phyloP scores from a whole-genome alignment of 352 stramenopile genomes.

The Elongisporangium undulatum region DNA sequence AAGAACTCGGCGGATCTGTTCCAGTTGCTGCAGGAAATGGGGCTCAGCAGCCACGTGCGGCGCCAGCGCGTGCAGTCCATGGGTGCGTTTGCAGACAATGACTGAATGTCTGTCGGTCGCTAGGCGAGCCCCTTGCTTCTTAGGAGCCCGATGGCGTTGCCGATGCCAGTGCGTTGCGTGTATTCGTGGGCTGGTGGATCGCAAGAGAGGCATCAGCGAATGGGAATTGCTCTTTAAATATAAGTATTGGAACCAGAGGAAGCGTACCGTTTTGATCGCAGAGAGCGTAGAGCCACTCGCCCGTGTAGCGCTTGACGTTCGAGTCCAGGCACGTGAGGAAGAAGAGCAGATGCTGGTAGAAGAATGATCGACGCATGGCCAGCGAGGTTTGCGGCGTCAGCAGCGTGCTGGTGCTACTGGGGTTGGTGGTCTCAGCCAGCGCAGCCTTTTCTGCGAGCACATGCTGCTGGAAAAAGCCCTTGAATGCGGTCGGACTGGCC shows the following conservation, averaged over 20 bases:
- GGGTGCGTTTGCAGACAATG: constrained; percentile 6
- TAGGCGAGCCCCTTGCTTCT: constrained; percentile 57
- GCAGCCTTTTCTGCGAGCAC: constrained; percentile 19
- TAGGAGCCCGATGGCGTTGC: constrained; percentile 73
- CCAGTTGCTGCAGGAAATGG: constrained; percentile 81
- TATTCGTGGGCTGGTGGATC: constrained; percentile 54
- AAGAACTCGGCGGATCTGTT: constrained; percentile 86
- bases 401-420: neutral
- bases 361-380: constrained; percentile 17
- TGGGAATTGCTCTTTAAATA: constrained; percentile 27
- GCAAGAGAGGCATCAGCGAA: constrained; percentile 2
- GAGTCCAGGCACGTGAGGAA: constrained; percentile 75
- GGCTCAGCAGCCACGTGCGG: constrained; percentile 75
- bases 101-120: too few species aligned
- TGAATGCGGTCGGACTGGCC: constrained; percentile 15
- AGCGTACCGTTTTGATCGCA: constrained; percentile 69
- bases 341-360: constrained; percentile 59
- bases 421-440: neutral
- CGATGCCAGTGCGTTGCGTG: constrained; percentile 59
- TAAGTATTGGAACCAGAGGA: constrained; percentile 6
- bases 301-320: constrained; percentile 57
- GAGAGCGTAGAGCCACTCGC: constrained; percentile 71
- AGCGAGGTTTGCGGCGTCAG: neutral
- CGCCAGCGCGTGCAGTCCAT: constrained; percentile 66
- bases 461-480: constrained; percentile 32